Conservation (phyloP, 306 rosid genomes). For the Bauhinia variegata region DNA sequence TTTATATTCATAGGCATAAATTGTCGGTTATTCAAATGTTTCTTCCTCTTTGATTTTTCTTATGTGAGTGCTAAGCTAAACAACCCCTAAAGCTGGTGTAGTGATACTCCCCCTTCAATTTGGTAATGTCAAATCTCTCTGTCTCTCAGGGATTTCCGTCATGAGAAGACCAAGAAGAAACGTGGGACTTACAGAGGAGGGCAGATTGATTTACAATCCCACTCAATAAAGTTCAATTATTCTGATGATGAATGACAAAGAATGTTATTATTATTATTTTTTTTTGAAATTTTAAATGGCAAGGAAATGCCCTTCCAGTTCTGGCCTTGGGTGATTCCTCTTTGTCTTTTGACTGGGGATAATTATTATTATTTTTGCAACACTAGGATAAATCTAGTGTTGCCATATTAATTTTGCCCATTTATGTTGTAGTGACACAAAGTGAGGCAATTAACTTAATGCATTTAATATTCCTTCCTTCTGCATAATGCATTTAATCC, state of each 20-base stretch:
- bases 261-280: not conserved
- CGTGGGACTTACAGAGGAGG: slow-evolving; percentile 95
- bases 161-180: slow-evolving; percentile 98
- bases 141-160: slow-evolving; percentile 86
- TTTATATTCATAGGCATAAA: no score
- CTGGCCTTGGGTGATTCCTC: not conserved
- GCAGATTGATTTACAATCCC: slow-evolving; percentile 74
- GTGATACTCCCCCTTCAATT: no score
- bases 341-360: no score
- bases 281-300: no score
- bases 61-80: no score
- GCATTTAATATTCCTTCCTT: not conserved
- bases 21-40: no score
- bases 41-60: no score
- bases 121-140: no score
- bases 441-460: slow-evolving; percentile 7
- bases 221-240: slow-evolving; percentile 83
- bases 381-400: not conserved
- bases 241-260: slow-evolving; percentile 75
- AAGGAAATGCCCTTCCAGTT: slow-evolving; percentile 6
- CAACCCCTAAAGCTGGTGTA: no score
- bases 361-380: not conserved
- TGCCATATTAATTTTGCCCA: slow-evolving; percentile 30
- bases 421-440: slow-evolving; percentile 13
- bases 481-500: slow-evolving; percentile 4